Base-by-base conservation (phyloP, 352 stramenopile genomes). In the Pythium phragmitis region DNA sequence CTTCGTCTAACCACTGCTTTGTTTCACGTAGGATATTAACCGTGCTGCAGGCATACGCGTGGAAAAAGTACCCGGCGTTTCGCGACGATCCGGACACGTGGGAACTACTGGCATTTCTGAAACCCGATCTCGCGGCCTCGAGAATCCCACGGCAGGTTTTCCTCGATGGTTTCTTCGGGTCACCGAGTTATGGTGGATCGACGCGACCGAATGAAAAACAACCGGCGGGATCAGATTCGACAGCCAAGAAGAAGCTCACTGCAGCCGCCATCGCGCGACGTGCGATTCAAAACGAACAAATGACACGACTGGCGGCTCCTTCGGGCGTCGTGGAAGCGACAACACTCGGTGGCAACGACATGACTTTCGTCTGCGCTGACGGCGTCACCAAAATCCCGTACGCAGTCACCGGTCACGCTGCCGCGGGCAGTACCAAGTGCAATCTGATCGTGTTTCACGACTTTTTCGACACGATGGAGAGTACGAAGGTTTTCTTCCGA, bases 371-470 rank as follows among this genome's bases (percentile, higher is more conserved):
- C 7, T 96, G 88, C 39, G 50, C 78, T 11, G 88, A 96, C 67
- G 80, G 80, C 7, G 64, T 89, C 19, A 96, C 89, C 6, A 75
- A 75, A 28, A 87, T 97, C 17, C 84, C 87, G 28, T 97, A 94
- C 72, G 74, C 89, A 19, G 60, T 97, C 13, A 69, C 89, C 7
- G 91, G 91, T 0, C 81, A 95, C 43, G 77, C 79, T 3, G 75
- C 80, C 3, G 79, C 78, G 2, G 74, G 72, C 12, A 80, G 70
- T 4, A 57, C 68, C n/a, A 92, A 89, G 33, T 91, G 84, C 63
- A 97, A 94, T 63, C 68, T 98, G 42, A 77, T 98, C 7, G 84
- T 97, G 3, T 91, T 97, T 56, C 87, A 97, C 57, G 92, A 98
- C 60, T 83, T 98, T 6, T 98, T 98, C 64, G 92, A 98, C 67